Conservation (phyloP, 1,284 basidiomycete genomes). For the Heterobasidion occidentale region DNA sequence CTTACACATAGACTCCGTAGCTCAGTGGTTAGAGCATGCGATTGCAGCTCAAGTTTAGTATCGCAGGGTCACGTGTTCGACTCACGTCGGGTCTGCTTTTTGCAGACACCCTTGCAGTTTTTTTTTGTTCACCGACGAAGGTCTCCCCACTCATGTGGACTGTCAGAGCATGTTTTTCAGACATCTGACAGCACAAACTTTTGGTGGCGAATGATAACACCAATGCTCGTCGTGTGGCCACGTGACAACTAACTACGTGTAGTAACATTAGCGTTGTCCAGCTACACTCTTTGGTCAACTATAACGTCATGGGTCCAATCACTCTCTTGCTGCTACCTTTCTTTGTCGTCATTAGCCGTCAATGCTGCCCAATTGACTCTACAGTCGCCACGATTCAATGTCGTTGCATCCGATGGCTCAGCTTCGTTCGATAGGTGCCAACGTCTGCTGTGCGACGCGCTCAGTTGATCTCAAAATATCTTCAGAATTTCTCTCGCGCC, state of each 20-base stretch:
- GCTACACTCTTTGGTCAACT: background rate
- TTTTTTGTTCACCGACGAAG: background rate
- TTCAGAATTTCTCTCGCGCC: constrained; percentile 41
- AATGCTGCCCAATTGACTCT: constrained; percentile 48
- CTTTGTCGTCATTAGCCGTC: constrained; percentile 28
- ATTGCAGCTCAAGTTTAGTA: constrained; percentile 10
- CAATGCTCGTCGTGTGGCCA: background rate
- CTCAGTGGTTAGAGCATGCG: constrained; percentile 18
- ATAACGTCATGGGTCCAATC: constrained; percentile 11
- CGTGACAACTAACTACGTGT: background rate
- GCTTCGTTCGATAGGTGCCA: constrained; percentile 43
- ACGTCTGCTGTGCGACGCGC: constrained; percentile 1
- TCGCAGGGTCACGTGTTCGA: constrained; percentile 16
- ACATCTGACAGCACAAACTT: background rate
- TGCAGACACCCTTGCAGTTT: background rate
- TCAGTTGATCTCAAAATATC: background rate
- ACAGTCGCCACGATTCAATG: constrained; percentile 45
- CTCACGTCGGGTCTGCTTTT: constrained; percentile 14
- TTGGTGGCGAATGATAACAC: background rate
- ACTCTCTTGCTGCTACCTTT: constrained; percentile 19
- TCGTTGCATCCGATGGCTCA: constrained; percentile 48
- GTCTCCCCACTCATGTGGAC: background rate
- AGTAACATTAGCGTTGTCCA: background rate
- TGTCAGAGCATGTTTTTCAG: background rate
- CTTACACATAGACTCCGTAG: constrained; percentile 8